Base-by-base conservation (phyloP, 345 rosid species). In the Syzygium aromaticum region DNA sequence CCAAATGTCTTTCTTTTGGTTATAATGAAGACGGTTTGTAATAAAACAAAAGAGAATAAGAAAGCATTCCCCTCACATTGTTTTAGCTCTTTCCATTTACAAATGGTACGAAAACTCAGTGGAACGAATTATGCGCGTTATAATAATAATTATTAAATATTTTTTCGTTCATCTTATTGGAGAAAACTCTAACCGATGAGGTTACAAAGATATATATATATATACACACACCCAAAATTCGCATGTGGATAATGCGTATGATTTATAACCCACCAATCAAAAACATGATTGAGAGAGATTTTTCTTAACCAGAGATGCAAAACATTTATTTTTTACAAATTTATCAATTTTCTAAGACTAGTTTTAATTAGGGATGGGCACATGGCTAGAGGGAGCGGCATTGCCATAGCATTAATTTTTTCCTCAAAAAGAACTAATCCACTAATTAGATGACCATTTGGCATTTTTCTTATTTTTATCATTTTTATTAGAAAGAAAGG, bases 241-340 rank as follows among this genome's bases (percentile, higher is more conserved):
- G 2, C 30, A 1, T 13, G 2, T 25, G 64, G 1, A 12, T 27
- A 2, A 59, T 25, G 2, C 5, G 3, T 12, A 27, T 27, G 1
- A 59, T 59, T 27, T 2, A 59, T 27, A 0, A 59, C 16, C 67
- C 67, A 27, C 12, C 30, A 59, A 59, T 59, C 0, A 5, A 23
- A 59, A 54, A 25, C 67, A 27, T 27, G 0, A 59, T 27, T 3
- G 6, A 59, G 27, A 27, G 67, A 27, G 30, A 59, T 12, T 59
- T 13, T 6, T n/a, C 7, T 13, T 52, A 14, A 3, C 1, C 6
- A 59, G 17, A 59, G 67, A 27, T 27, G 67, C 12, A 59, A 59
- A 12, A 11, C 8, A 6, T 27, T 59, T 13, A 27, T n/a, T n/a
- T 0, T 61, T 61, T 3, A n/a, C 4, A 13, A 6, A 61, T n/a